Percentiles rank a stretch among this genome's conserved stretches.
Conservation (phyloP, 1,284 basidiomycete genomes). For the Ganoderma multipileum region DNA sequence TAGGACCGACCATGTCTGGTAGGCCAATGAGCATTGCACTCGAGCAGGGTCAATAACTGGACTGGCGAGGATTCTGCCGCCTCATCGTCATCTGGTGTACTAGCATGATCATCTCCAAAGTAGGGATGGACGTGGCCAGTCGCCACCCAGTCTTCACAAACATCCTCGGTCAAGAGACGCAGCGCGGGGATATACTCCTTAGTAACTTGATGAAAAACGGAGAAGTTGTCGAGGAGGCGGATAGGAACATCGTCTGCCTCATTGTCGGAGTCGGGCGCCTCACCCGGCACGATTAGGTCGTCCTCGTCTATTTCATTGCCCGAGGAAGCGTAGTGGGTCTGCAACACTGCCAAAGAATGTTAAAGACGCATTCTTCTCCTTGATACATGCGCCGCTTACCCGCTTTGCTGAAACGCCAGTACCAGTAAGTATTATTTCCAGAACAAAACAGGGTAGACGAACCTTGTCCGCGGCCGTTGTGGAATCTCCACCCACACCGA, state of each 20-base stretch:
- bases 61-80: slow-evolving; percentile 41
- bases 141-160: slow-evolving; percentile 36
- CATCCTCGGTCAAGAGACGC: slow-evolving; percentile 40
- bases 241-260: slow-evolving; percentile 50
- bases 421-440: neutral
- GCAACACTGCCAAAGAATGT: neutral
- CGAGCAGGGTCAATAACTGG: slow-evolving; percentile 50
- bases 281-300: slow-evolving; percentile 46
- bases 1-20: slow-evolving; percentile 31
- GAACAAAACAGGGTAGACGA: neutral
- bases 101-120: slow-evolving; percentile 31
- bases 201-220: slow-evolving; percentile 50
- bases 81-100: slow-evolving; percentile 21
- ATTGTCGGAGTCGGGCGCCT: slow-evolving; percentile 37
- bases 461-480: neutral
- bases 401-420: neutral
- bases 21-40: slow-evolving; percentile 55
- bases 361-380: neutral
- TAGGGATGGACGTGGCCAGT: slow-evolving; percentile 44
- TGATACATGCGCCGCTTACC: neutral
- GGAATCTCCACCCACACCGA: slow-evolving; percentile 20
- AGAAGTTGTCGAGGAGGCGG: slow-evolving; percentile 56
- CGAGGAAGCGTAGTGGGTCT: slow-evolving; percentile 17
- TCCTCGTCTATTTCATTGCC: slow-evolving; percentile 47
- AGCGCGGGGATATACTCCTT: slow-evolving; percentile 46